These are phyloP conservation scores for Achaetomium macrosporum DNA, from an alignment of 2,329 filamentous ascomycete species.

Conservation along the genomic window DNA sequence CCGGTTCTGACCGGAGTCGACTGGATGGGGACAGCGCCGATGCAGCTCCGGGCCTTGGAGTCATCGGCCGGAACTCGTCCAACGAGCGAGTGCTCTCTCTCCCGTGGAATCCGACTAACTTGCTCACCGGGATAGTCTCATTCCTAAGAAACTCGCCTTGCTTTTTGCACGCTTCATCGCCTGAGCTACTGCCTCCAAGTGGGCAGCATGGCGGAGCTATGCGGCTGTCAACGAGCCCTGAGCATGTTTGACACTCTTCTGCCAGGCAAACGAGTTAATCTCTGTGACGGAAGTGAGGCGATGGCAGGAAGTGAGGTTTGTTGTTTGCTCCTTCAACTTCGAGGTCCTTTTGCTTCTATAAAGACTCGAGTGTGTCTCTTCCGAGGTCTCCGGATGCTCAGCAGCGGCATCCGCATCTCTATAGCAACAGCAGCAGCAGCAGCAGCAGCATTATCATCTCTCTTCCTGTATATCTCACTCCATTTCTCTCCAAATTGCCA, in stretches of 20 bases:
- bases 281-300: constrained; percentile 3
- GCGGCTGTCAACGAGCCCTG: constrained; percentile 10
- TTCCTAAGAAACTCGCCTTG: constrained; percentile 9
- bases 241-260: not conserved
- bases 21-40: not conserved
- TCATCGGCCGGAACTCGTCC: not conserved
- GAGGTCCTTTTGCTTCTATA: no score
- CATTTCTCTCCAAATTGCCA: no score
- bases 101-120: constrained; percentile 2
- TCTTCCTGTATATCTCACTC: no score
- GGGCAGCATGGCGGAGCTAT: constrained; percentile 13
- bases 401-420: no score
- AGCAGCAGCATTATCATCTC: no score
- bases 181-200: not conserved
- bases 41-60: not conserved
- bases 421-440: no score
- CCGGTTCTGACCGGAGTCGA: not conserved
- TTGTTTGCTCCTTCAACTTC: not conserved
- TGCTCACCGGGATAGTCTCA: not conserved
- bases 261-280: not conserved
- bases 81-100: not conserved
- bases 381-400: no score
- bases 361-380: no score
- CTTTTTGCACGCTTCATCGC: constrained; percentile 9
- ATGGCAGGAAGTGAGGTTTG: not conserved